Base-by-base conservation (phyloP, 306 rosid species). In the Cucurbita argyrosperma region DNA sequence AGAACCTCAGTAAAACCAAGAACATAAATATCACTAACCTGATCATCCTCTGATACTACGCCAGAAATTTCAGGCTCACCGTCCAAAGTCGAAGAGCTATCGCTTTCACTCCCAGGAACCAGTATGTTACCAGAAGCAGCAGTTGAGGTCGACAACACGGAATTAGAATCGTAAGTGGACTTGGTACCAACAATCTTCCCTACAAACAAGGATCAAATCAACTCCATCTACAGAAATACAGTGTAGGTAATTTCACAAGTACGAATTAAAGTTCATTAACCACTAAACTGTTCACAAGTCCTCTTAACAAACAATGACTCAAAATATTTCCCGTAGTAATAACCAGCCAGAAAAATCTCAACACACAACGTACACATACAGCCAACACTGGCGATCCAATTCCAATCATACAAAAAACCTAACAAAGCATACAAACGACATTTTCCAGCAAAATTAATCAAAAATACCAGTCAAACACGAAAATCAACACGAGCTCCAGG, bases 71-170 rank as follows among this genome's bases (percentile, higher is more conserved):
- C 92, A 56, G 84, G 61, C 79, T 84, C 84, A 56, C 83, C 92
- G 16, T 88, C 79, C 81, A 76, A 74, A 75, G 89, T 58, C 71
- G 82, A 66, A 79, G 96, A 66, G 40, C 60, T 63, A 78, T 84
- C 87, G 77, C 78, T 88, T 66, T 77, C 83, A 73, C 80, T 84
- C 50, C 85, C 92, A 72, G 97, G 96, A 80, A 83, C 84, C 61
- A 88, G 88, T 39, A 87, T 80, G 79, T 91, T 87, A 74, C 88
- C 85, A 23, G 96, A 89, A 47, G 89, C 88, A 71, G 97, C 79
- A 38, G 85, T 82, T 2, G 71, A 76, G 72, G 88, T 80, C 61
- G 97, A 88, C 40, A 79, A 61, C 15, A 70, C 74, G 54, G 87
- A 79, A 70, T 89, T 90, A 75, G 99, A 89, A 80, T 89, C 92